Percentiles rank a stretch among this genome's conserved stretches.
Evolutionary conservation across 2,329 filamentous ascomycete genomes (phyloP).

Genomic region (Exophiala bonariae): DNA sequence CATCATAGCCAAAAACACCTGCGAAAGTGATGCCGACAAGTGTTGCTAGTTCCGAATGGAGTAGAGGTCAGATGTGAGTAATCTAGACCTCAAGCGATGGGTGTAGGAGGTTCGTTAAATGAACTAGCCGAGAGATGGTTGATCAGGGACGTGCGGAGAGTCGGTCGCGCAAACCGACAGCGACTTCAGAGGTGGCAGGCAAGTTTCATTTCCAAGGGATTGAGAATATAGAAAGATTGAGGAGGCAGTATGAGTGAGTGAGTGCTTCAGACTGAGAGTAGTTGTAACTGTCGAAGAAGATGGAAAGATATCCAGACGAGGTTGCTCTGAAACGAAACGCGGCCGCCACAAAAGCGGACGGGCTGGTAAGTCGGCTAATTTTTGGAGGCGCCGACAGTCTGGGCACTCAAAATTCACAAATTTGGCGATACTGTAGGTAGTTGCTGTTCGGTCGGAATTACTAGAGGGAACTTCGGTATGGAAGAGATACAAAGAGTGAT

Average conservation of each 20-base stretch:
- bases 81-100: background rate
- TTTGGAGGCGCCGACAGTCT: slow-evolving; percentile 2
- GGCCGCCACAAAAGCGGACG: slow-evolving; percentile 23
- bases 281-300: slow-evolving; percentile 8
- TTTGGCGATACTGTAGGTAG: too few species aligned
- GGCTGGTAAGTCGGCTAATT: slow-evolving; percentile 16
- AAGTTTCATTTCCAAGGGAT: slow-evolving; percentile 18
- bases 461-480: background rate
- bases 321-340: slow-evolving; percentile 21
- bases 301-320: background rate
- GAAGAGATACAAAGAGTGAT: background rate
- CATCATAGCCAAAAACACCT: slow-evolving; percentile 37
- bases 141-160: slow-evolving; percentile 19
- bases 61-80: too few species aligned
- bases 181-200: slow-evolving; percentile 21
- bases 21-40: too few species aligned
- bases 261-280: slow-evolving; percentile 8
- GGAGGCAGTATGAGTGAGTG: background rate
- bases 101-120: slow-evolving; percentile 11
- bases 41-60: too few species aligned
- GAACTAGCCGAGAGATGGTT: slow-evolving; percentile 10
- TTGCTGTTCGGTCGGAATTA: too few species aligned
- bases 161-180: slow-evolving; percentile 26
- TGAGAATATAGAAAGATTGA: slow-evolving; percentile 4
- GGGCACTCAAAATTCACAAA: too few species aligned